Conservation (phyloP, 345 rosid genomes). For the Acer saccharum region DNA sequence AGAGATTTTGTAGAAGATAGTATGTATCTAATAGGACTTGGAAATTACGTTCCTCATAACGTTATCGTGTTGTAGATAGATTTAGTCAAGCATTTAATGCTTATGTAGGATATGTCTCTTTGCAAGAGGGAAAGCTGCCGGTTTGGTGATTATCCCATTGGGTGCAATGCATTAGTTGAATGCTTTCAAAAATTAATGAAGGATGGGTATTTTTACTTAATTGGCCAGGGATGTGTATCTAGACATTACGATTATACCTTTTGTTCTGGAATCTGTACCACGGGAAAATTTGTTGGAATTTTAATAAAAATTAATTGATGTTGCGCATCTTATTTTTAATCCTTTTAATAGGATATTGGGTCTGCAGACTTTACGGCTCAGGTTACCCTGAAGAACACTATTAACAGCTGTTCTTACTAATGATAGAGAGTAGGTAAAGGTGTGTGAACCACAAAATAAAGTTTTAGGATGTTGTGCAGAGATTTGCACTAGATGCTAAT, state of each 20-base stretch:
- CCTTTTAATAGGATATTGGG: not conserved
- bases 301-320: not conserved
- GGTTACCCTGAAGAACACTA: not conserved
- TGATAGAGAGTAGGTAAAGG: not conserved
- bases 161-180: not conserved
- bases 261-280: not conserved
- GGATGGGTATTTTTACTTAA: not conserved
- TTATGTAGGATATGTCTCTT: not conserved
- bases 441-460: not conserved
- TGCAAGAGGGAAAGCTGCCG: not conserved
- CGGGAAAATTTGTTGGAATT: not conserved
- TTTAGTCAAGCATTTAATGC: not conserved
- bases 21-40: not conserved
- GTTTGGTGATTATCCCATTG: not conserved
- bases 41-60: not conserved
- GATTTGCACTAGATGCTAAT: not conserved
- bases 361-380: not conserved
- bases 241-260: not conserved
- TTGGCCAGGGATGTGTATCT: not conserved
- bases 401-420: not conserved
- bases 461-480: not conserved
- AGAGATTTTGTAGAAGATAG: not conserved
- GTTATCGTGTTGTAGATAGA: not conserved
- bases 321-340: not conserved
- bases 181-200: not conserved